These are phyloP conservation scores for Alternaria ventricosa DNA, from an alignment of 2,329 filamentous ascomycete species.

Conservation along the genomic window DNA sequence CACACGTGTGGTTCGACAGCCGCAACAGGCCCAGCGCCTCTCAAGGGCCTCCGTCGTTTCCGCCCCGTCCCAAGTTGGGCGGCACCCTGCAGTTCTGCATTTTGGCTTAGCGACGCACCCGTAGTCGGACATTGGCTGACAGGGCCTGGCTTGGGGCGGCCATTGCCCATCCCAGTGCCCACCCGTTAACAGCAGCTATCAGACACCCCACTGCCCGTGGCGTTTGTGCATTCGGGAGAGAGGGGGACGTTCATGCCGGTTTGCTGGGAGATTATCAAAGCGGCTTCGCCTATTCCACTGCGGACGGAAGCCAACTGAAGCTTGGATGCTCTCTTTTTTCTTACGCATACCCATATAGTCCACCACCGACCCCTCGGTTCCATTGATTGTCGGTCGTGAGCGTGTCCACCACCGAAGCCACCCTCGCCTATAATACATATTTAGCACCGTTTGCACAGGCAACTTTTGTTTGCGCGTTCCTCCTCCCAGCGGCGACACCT, in stretches of 20 bases:
- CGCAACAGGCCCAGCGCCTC: conserved; percentile 16
- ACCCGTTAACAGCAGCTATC: conserved; percentile 24
- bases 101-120: conserved; percentile 22
- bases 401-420: conserved; percentile 2
- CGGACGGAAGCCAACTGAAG: conserved; percentile 4
- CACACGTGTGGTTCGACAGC: conserved; percentile 37
- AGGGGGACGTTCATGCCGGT: conserved; percentile 14
- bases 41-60: conserved; percentile 2
- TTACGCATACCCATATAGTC: conserved; percentile 18
- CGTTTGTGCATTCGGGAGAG: conserved; percentile 16
- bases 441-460: conserved; percentile 1
- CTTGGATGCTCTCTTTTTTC: conserved; percentile 3
- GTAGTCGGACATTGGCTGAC: conserved; percentile 34
- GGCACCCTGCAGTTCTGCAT: conserved; percentile 24
- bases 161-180: conserved; percentile 7
- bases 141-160: background rate
- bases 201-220: conserved; percentile 37
- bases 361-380: conserved; percentile 21
- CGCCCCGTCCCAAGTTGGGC: conserved; percentile 8
- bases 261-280: conserved; percentile 16
- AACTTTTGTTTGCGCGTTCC: conserved; percentile 2
- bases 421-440: conserved; percentile 1
- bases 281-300: conserved; percentile 4
- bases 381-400: background rate
- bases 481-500: conserved; percentile 3